A percentile compares a stretch with the other conserved stretches of the same genome.
phyloP scores from a whole-genome alignment of 441 rosid species.

The Geranium incanum region DNA sequence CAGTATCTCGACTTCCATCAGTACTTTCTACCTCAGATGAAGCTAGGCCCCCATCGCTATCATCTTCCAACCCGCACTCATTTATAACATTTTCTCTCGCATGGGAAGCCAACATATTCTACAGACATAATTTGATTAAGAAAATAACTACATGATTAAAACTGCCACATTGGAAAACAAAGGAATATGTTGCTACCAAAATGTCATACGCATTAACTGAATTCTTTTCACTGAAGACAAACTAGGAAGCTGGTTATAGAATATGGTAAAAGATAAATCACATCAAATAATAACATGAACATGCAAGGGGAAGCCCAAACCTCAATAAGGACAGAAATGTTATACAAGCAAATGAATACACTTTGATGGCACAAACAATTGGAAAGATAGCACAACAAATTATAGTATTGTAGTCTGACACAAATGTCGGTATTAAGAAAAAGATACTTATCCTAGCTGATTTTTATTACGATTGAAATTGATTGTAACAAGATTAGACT shows the following conservation, averaged over 20 bases:
- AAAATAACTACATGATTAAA: background rate
- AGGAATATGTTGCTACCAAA: background rate
- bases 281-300: background rate
- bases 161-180: background rate
- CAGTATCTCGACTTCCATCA: constrained; percentile 25
- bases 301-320: background rate
- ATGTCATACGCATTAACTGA: background rate
- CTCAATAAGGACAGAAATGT: background rate
- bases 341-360: constrained; percentile 2
- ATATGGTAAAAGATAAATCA: background rate
- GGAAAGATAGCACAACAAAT: background rate
- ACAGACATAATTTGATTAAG: constrained; percentile 24
- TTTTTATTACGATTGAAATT: constrained; percentile 2
- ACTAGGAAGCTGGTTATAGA: background rate
- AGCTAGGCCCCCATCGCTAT: constrained; percentile 30
- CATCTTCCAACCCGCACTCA: constrained; percentile 31
- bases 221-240: background rate
- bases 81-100: constrained; percentile 49
- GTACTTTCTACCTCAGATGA: constrained; percentile 33
- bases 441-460: background rate
- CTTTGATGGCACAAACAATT: background rate
- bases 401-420: background rate
- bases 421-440: constrained; percentile 1
- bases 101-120: constrained; percentile 40
- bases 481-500: constrained; percentile 1